Evolutionary conservation across 2,329 filamentous ascomycete genomes (phyloP), one percentile per base, ranked within the genome.

Genomic region (Apiospora sp.): DNA sequence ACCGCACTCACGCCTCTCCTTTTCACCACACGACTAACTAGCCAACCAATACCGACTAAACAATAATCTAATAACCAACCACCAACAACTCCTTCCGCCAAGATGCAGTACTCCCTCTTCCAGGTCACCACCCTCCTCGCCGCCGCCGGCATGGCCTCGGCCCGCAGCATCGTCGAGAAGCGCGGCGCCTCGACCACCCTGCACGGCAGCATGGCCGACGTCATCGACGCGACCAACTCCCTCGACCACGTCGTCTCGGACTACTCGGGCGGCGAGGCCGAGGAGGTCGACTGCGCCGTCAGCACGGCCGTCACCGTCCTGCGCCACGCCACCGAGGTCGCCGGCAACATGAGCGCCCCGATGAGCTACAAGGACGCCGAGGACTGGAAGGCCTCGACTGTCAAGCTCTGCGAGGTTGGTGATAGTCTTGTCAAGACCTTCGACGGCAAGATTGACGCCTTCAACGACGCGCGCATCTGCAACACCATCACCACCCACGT

Each of bases 221-320:
- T 37, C 5, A 1, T 46, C 13, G 27, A 49, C 34, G 67, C 67
- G 27, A 27, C 67, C 44, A 27, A 44, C 16, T 37, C 19, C 4
- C 19, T 69, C 1, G 44, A 69, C 67, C 27, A 34, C 44, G 67
- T 69, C 7, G 67, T 69, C 2, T 19, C 44, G 27, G 44, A 3
- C 27, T 69, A 69, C 67, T 4, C 1, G 4, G 67, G 67, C 44
- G 67, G 67, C 27, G 44, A 46, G 7, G 67, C 44, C 27, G 67
- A 69, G 27, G 67, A 69, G 8, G n/a, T 69, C 44, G 67, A 69
- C 44, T 69, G 67, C 27, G 67, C 67, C 67, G 24, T 69, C 27
- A 49, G 30, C 67, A 69, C 67, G 16, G 27, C 34, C 24, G 67
- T 69, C 44, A 44, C 34, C 22, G 27, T 69, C 16, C 27, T 49